Evolutionary conservation across 2,329 filamentous ascomycete species (phyloP), one percentile per base, ranked within the genome.

Genomic region (Alternaria brassicae): DNA sequence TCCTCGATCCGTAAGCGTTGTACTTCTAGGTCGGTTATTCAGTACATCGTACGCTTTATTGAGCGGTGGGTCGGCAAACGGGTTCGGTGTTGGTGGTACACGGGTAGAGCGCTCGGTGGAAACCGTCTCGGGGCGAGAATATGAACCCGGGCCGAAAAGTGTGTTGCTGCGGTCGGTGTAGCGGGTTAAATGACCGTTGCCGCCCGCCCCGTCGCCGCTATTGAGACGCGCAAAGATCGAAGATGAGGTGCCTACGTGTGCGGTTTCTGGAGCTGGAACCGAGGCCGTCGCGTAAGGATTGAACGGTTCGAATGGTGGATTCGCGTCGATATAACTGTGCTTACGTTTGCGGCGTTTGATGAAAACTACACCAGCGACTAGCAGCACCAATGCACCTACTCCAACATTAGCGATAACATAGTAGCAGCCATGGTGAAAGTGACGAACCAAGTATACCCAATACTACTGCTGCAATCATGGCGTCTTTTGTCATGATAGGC

Each of bases 11-110:
- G 75, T 77, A 3, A 77, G 58, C 4, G 75, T 77, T 0, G 74
- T 77, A 1, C 69, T 73, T 6, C 73, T 52, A 2, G 74, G 74
- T 1, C 75, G 61, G 9, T 73, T 71, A 6, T 70, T 68, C 5
- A 77, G 67, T 7, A 76, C 65, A 52, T 77, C 75, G 32, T 74
- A 77, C 2, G 75, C 72, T 60, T 77, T 77, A 50, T 77, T 76
- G 13, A 68, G 69, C 3, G 72, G 73, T 6, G 75, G 74, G 34
- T 77, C 72, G 2, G 68, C 72, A 44, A 77, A 77, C 1, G 75
- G 75, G 23, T 77, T 77, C 3, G 75, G 69, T 8, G 73, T 76
- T 12, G 73, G 25, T 13, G 51, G 42, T 27, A 55, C 36, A 32
- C 37, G 56, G 13, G 56, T 58, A 37, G 58, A 60, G 41, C 56